Percentiles rank a stretch among this genome's conserved stretches.
phyloP scores from a whole-genome alignment of 1,139 yeast species.

The Blastobotrys malaysiensis region DNA sequence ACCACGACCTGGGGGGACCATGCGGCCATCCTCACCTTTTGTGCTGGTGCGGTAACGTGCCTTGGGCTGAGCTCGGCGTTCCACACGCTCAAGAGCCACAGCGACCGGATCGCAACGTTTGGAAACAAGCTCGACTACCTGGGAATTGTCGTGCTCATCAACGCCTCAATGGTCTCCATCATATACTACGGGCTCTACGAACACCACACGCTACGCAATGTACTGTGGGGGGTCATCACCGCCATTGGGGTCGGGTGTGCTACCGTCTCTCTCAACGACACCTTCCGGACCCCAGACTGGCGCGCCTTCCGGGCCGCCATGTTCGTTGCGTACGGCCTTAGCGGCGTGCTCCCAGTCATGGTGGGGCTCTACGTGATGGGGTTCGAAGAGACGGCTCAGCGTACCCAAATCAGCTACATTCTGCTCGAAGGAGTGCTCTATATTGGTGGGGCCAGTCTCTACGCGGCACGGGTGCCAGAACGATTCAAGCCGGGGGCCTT shows the following conservation, averaged over 20 bases:
- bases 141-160: slow-evolving; percentile 75
- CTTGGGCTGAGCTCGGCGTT: slow-evolving; percentile 68
- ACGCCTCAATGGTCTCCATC: slow-evolving; percentile 68
- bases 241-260: slow-evolving; percentile 59
- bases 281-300: slow-evolving; percentile 64
- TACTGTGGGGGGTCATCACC: slow-evolving; percentile 48
- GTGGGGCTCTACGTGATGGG: slow-evolving; percentile 47
- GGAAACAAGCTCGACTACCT: slow-evolving; percentile 84
- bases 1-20: slow-evolving; percentile 45
- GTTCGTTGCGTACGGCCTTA: slow-evolving; percentile 76
- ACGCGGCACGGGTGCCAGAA: slow-evolving; percentile 79
- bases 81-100: slow-evolving; percentile 75
- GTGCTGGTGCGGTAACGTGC: slow-evolving; percentile 53
- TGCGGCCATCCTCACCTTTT: slow-evolving; percentile 40
- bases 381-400: slow-evolving; percentile 41
- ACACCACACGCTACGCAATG: slow-evolving; percentile 35
- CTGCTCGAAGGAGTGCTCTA: slow-evolving; percentile 66
- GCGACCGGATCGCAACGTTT: slow-evolving; percentile 50
- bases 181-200: slow-evolving; percentile 49
- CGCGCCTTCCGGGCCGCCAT: slow-evolving; percentile 71
- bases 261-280: slow-evolving; percentile 55
- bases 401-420: slow-evolving; percentile 60
- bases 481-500: slow-evolving; percentile 57
- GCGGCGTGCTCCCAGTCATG: slow-evolving; percentile 67
- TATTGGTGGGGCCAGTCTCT: slow-evolving; percentile 71